These are phyloP conservation scores for Tolypocladium paradoxum DNA, from an alignment of 2,329 filamentous ascomycete genomes.

Conservation along the genomic window DNA sequence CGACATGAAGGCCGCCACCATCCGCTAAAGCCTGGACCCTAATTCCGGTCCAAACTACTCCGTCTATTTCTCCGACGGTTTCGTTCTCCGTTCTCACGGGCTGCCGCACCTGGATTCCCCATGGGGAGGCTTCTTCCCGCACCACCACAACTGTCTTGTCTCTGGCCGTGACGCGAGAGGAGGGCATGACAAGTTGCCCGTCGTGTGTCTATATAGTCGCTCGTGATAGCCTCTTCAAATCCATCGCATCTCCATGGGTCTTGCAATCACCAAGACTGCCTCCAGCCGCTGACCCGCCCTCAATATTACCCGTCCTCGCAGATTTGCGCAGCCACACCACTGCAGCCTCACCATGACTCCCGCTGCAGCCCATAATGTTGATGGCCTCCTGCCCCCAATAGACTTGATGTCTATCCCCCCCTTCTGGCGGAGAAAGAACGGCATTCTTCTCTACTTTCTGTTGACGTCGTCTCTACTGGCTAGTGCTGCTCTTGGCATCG, in stretches of 20 bases:
- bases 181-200: background rate
- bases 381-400: slow-evolving; percentile 19
- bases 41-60: too few relatives aligned
- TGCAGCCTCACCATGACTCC: slow-evolving; percentile 17
- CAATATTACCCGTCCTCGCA: background rate
- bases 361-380: slow-evolving; percentile 17
- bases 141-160: background rate
- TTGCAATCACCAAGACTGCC: background rate
- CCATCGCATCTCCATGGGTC: background rate
- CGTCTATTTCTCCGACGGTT: background rate
- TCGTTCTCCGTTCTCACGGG: background rate
- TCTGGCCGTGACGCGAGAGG: background rate
- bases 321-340: background rate
- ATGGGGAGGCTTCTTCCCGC: background rate
- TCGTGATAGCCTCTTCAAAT: background rate
- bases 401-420: slow-evolving; percentile 19
- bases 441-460: slow-evolving; percentile 29
- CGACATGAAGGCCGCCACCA: background rate
- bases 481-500: slow-evolving; percentile 29
- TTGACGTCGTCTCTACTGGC: slow-evolving; percentile 30
- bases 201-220: background rate
- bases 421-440: slow-evolving; percentile 29
- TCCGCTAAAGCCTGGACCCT: too few relatives aligned
- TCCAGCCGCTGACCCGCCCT: background rate
- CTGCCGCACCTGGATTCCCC: background rate